Base-by-base conservation (phyloP, 2,329 filamentous ascomycete species). In the Domatiomyces globalis region DNA sequence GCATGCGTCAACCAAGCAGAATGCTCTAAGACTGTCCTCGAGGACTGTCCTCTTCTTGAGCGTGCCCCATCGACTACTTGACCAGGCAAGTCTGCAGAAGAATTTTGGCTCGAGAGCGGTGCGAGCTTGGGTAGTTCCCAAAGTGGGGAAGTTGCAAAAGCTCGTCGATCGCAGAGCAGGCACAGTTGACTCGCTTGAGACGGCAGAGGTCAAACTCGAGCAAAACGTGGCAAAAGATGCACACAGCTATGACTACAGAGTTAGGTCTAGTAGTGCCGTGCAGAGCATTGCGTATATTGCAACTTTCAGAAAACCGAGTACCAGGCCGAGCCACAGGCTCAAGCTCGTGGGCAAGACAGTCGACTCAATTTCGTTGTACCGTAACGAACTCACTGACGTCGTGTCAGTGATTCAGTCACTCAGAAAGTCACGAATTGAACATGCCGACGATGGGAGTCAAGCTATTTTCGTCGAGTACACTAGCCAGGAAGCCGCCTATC, bases 381-480 rank as follows among this genome's bases (percentile, higher is more conserved):
- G 90, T 48, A 71, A 74, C 2, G 81, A 90, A 65, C 76, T 95
- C 18, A 76, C 81, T 48, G 78, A 78, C 25, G 75, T 89, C 29
- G 79, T 86, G 76, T 84, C 54, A 81, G 87, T 20, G 77, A 84
- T 48, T 72, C 77, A 45, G 74, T 55, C 15, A 49, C 20, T 33
- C 17, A 25, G 45, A 47, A 15, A 7, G 18, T 20, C 47, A 22
- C 25, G 17, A 22, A 27, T 29, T 49, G 42, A 51, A 43, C 12
- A 54, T n/a, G 36, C 49, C 46, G 12, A 55, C 48, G 1, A 81
- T 54, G 76, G 78, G 54, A 71, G 87, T 10, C 79, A 83, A 9
- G 84, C 87, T 19, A 85, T 90, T 8, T 98, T 98, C 60, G 80
- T 98, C 60, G 89, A 96, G 65, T 98, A 95, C 63, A 74, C 78